Conservation (phyloP, 192 early-diverging fungal genomes). For the Pilaira anomala region DNA sequence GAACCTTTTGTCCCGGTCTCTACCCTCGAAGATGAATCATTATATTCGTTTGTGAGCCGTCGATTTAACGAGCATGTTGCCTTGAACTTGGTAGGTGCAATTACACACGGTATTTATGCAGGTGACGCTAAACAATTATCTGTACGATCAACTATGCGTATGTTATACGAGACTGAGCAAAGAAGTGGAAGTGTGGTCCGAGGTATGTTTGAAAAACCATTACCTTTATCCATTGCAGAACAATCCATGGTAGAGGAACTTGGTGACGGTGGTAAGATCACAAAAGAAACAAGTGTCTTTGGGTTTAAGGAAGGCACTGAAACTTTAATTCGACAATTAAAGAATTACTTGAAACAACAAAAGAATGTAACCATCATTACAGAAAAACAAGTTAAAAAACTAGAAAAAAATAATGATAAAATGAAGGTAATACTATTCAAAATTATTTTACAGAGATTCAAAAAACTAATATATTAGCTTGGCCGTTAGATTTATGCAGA, state of each 20-base stretch:
- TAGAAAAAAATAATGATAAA: constrained; percentile 34
- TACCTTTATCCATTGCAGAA: constrained; percentile 18
- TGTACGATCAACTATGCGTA: constrained; percentile 67
- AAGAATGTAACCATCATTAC: constrained; percentile 59
- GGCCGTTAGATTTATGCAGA: constrained; percentile 29
- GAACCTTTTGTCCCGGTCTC: constrained; percentile 46
- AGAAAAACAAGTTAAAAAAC: constrained; percentile 40
- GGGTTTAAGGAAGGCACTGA: constrained; percentile 80
- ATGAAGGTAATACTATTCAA: constrained; percentile 35
- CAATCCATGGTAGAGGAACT: constrained; percentile 31
- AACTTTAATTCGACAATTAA: constrained; percentile 59
- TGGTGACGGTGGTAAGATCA: constrained; percentile 38
- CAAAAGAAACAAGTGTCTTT: constrained; percentile 65
- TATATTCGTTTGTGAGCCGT: constrained; percentile 77
- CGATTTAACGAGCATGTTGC: constrained; percentile 73
- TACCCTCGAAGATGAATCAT: constrained; percentile 67
- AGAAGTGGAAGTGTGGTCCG: constrained; percentile 49
- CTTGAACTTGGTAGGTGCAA: constrained; percentile 79
- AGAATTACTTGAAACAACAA: constrained; percentile 41
- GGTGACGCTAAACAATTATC: constrained; percentile 81
- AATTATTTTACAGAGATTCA: not conserved
- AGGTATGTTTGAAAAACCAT: constrained; percentile 36
- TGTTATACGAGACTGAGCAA: constrained; percentile 69
- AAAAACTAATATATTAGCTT: not conserved
- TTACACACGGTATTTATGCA: constrained; percentile 91